These are phyloP conservation scores for Neurospora sublineolata DNA, from an alignment of 495 filamentous ascomycete species.

Conservation along the genomic window DNA sequence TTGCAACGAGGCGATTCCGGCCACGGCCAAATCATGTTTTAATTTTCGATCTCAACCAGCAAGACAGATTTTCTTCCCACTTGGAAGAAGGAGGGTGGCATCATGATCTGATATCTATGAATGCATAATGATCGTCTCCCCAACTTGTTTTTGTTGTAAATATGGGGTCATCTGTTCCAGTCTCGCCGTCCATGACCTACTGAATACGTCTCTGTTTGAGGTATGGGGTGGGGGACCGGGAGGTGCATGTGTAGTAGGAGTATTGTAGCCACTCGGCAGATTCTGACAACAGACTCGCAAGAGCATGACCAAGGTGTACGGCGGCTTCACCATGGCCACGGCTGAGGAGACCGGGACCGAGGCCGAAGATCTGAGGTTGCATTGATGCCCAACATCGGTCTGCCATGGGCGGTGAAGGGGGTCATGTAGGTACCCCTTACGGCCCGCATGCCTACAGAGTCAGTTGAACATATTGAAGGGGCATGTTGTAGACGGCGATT, in stretches of 20 bases:
- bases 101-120: not conserved
- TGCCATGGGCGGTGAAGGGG: not conserved
- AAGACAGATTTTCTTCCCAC: not conserved
- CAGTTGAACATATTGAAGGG: not conserved
- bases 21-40: not conserved
- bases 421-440: constrained; percentile 1
- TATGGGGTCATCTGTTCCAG: not conserved
- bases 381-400: constrained; percentile 6
- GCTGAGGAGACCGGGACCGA: not conserved
- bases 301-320: not conserved
- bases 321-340: not conserved
- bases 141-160: not conserved
- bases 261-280: not conserved
- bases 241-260: not conserved
- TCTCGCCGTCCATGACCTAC: not conserved
- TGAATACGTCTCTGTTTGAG: not conserved
- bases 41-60: not conserved
- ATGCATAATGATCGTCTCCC: not conserved
- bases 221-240: not conserved
- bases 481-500: not conserved
- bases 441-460: not conserved
- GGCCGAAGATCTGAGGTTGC: constrained; percentile 8
- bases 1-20: not conserved
- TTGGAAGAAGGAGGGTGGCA: not conserved
- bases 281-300: not conserved